A percentile compares a stretch with the other conserved stretches of the same genome.
Conservation (phyloP, 225 moss, liverwort and hornwort species). For the Lunularia cruciata region DNA sequence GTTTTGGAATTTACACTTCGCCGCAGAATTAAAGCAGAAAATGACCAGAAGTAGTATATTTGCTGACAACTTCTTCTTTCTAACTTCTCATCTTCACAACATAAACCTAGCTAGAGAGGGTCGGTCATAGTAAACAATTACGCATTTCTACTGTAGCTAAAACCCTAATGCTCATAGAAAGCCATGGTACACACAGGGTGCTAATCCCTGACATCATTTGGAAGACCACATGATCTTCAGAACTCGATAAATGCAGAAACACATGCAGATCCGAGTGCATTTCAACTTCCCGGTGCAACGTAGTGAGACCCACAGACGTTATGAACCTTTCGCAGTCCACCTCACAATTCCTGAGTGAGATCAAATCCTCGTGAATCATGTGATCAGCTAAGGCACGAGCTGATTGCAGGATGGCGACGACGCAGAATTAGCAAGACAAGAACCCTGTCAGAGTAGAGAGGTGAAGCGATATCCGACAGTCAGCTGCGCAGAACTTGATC, state of each 20-base stretch:
- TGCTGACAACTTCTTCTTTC: slow-evolving; percentile 13
- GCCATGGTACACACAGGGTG: slow-evolving; percentile 35
- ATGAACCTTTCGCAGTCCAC: neutral
- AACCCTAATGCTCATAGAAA: slow-evolving; percentile 13
- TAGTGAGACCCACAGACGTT: neutral
- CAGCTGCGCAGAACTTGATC: neutral
- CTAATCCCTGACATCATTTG: slow-evolving; percentile 15
- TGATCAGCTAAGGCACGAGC: neutral
- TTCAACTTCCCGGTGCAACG: neutral
- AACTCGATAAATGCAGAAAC: slow-evolving; percentile 3
- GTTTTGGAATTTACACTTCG: slow-evolving; percentile 16
- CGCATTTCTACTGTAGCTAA: slow-evolving; percentile 17
- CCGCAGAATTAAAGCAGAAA: slow-evolving; percentile 14
- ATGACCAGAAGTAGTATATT: slow-evolving; percentile 7
- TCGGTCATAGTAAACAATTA: slow-evolving; percentile 10
- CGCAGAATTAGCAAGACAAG: neutral
- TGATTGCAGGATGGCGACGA: neutral
- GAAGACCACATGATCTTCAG: neutral
- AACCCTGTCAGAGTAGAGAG: neutral
- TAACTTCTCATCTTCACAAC: slow-evolving; percentile 3
- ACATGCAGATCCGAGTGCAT: neutral
- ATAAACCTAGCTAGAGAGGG: slow-evolving; percentile 6
- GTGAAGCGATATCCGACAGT: neutral
- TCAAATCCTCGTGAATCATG: neutral
- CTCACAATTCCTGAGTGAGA: neutral